Evolutionary conservation across 164 flowering plant species (phyloP).

Genomic region (Akebia trifoliata): DNA sequence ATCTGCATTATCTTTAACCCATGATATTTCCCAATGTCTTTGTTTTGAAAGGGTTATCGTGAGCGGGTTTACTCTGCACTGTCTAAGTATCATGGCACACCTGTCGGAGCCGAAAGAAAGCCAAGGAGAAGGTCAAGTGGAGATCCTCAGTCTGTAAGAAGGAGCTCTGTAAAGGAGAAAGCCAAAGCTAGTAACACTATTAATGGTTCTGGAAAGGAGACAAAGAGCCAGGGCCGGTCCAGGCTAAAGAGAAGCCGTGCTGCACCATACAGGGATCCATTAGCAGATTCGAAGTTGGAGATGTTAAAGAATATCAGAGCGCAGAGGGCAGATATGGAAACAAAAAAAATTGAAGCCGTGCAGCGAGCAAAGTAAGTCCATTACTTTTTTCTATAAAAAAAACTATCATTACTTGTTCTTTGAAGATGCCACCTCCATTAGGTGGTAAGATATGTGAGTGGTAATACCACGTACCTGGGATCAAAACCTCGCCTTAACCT

Average conservation of each 20-base stretch:
- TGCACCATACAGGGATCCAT: conserved; percentile 72
- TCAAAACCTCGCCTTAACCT: no score
- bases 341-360: conserved; percentile 58
- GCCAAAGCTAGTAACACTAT: conserved; percentile 12
- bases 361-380: conserved; percentile 72
- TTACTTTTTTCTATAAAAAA: no score
- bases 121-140: conserved; percentile 46
- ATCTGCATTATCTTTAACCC: neutral
- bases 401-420: no score
- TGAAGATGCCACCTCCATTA: no score
- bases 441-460: no score
- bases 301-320: conserved; percentile 88
- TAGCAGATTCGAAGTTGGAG: conserved; percentile 66
- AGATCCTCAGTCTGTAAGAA: conserved; percentile 18
- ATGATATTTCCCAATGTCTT: neutral
- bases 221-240: conserved; percentile 17
- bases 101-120: conserved; percentile 45
- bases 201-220: conserved; percentile 11
- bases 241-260: conserved; percentile 28
- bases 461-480: no score
- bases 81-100: conserved; percentile 55
- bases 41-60: conserved; percentile 63
- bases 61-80: conserved; percentile 59
- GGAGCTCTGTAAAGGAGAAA: conserved; percentile 23
- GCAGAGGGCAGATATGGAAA: conserved; percentile 54